Percentiles rank a stretch among this genome's conserved stretches.
Evolutionary conservation across 768 basidiomycete genomes (phyloP).

Genomic region (Pleurotus djamor): DNA sequence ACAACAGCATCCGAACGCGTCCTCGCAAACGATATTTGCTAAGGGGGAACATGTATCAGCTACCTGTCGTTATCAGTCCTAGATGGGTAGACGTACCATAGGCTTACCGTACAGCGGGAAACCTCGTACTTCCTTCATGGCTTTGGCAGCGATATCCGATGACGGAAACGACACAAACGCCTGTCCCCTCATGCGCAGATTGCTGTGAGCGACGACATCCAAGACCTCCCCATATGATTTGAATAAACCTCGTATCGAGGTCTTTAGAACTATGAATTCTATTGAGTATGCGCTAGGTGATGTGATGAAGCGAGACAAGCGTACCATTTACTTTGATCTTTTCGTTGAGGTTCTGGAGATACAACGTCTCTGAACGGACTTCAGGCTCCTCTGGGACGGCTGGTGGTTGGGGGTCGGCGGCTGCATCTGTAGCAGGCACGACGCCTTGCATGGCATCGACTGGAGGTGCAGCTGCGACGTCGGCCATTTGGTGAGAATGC

Average conservation of each 20-base stretch:
- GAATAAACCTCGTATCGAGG: conserved; percentile 86
- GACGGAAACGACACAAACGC: conserved; percentile 93
- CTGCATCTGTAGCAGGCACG: conserved; percentile 10
- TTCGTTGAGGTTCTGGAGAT: conserved; percentile 96
- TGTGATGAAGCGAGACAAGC: conserved; percentile 1
- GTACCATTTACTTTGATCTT: conserved; percentile 81
- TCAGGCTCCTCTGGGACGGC: conserved; percentile 33
- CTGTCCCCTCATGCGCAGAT: conserved; percentile 97
- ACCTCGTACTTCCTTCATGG: conserved; percentile 88
- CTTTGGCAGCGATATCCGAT: conserved; percentile 80
- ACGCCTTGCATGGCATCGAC: conserved; percentile 30
- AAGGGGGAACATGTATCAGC: conserved; percentile 7
- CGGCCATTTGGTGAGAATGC: conserved; percentile 19
- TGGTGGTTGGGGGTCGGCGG: conserved; percentile 13
- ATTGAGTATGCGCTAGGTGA: conserved; percentile 22
- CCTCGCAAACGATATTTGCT: conserved; percentile 96
- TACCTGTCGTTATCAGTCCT: background rate
- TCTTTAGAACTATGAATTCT: conserved; percentile 62
- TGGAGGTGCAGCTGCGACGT: conserved; percentile 23
- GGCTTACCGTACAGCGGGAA: conserved; percentile 97
- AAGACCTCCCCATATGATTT: conserved; percentile 91
- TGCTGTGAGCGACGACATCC: conserved; percentile 93
- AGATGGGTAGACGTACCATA: conserved; percentile 60
- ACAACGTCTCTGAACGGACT: conserved; percentile 78
- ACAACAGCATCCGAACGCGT: conserved; percentile 91